phyloP scores from a whole-genome alignment of 805 yeast species.

The Saccharomyces paradoxus region DNA sequence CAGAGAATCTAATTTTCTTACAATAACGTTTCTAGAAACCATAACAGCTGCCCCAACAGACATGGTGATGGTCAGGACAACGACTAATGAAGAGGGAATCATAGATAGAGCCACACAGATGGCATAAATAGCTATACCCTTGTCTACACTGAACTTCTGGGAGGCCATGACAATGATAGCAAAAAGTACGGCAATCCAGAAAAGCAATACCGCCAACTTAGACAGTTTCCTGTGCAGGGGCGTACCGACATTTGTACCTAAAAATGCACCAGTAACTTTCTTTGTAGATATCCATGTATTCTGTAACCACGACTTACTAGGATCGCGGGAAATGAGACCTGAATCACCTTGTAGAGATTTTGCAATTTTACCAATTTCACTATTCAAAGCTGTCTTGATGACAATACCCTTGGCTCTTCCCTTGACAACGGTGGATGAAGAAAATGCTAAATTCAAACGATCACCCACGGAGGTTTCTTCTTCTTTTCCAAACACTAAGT shows the following conservation, averaged over 20 bases:
- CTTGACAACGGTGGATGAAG: conserved; percentile 94
- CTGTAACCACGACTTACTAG: conserved; percentile 35
- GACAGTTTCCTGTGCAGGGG: conserved; percentile 73
- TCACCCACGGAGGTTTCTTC: conserved; percentile 50
- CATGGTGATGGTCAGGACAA: conserved; percentile 91
- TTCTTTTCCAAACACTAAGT: conserved; percentile 29
- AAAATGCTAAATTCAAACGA: conserved; percentile 71
- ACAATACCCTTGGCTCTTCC: conserved; percentile 93
- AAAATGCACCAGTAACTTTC: conserved; percentile 54
- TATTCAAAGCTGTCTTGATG: conserved; percentile 78
- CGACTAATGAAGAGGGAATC: conserved; percentile 96
- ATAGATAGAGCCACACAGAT: conserved; percentile 96
- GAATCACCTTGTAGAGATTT: conserved; percentile 52
- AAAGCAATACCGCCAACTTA: conserved; percentile 64
- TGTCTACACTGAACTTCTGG: conserved; percentile 64
- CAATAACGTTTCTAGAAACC: conserved; percentile 92
- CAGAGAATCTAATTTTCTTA: conserved; percentile 84
- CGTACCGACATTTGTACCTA: conserved; percentile 74
- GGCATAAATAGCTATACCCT: conserved; percentile 80
- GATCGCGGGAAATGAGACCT: conserved; percentile 28
- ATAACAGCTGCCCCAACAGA: conserved; percentile 94
- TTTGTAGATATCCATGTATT: conserved; percentile 36
- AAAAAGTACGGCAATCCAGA: conserved; percentile 70
- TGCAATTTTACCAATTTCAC: conserved; percentile 92
- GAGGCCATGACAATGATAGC: conserved; percentile 85